Conservation (phyloP, 331 rosid species). For the Stylosanthes scabra region DNA sequence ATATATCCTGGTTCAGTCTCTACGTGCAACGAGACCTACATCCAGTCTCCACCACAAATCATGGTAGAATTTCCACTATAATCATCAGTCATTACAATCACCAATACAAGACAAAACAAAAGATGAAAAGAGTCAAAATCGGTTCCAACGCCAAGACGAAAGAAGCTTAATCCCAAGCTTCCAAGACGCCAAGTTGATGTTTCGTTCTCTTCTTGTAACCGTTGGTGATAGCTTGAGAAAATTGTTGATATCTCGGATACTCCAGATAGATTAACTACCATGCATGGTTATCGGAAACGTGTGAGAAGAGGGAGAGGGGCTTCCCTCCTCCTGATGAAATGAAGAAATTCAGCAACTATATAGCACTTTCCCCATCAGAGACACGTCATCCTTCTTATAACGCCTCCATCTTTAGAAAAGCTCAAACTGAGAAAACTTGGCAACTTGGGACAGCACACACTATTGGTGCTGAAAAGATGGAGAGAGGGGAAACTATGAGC, state of each 20-base stretch:
- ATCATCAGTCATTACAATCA: too few relatives aligned
- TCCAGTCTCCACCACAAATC: too few relatives aligned
- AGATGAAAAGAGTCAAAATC: too few relatives aligned
- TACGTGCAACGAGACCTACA: too few relatives aligned
- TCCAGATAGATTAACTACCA: conserved; percentile 71
- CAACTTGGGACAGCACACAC: conserved; percentile 41
- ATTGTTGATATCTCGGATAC: conserved; percentile 81
- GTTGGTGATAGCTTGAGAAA: too few relatives aligned
- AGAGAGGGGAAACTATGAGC: conserved; percentile 58
- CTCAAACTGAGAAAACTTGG: conserved; percentile 43
- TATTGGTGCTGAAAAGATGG: conserved; percentile 48
- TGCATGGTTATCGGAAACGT: conserved; percentile 47
- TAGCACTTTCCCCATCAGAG: conserved; percentile 44
- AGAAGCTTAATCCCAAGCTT: too few relatives aligned
- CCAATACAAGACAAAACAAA: too few relatives aligned
- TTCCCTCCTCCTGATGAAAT: conserved; percentile 49
- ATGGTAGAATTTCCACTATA: too few relatives aligned
- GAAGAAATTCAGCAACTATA: conserved; percentile 40
- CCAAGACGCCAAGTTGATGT: too few relatives aligned
- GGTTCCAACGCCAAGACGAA: too few relatives aligned
- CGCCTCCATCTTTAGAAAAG: conserved; percentile 61
- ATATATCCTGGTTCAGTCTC: too few relatives aligned
- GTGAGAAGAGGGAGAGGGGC: conserved; percentile 51
- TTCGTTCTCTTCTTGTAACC: too few relatives aligned
- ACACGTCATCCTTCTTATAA: conserved; percentile 50